phyloP scores from a whole-genome alignment of 179 eudicot species.

The Carnegiea gigantea region DNA sequence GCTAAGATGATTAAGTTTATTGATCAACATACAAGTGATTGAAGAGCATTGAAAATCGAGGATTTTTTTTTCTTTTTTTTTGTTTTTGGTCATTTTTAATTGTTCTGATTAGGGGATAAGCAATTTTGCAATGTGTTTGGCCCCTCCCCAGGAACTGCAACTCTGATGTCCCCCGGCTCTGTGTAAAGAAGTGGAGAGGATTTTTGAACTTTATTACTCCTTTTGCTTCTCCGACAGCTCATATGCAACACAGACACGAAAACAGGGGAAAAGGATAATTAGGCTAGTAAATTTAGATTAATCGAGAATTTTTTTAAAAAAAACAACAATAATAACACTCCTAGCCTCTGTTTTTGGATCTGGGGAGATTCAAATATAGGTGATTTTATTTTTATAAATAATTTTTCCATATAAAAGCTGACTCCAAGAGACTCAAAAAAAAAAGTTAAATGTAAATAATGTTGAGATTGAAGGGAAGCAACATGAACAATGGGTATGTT shows the following conservation, averaged over 20 bases:
- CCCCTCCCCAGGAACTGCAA: conserved; percentile 16
- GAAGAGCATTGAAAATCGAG: background rate
- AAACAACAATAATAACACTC: too few species aligned
- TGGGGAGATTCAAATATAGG: too few species aligned
- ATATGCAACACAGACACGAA: too few species aligned
- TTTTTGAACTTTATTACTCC: background rate
- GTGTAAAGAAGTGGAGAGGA: conserved; percentile 30
- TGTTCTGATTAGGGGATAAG: conserved; percentile 25
- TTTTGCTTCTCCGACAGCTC: too few species aligned
- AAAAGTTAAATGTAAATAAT: background rate
- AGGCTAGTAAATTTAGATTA: too few species aligned
- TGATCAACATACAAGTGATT: conserved; percentile 24
- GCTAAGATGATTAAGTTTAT: conserved; percentile 25
- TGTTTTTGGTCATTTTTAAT: background rate
- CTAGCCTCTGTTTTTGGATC: too few species aligned
- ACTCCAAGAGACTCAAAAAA: background rate
- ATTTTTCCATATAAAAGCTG: too few species aligned
- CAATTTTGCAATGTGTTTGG: conserved; percentile 18
- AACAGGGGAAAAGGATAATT: too few species aligned
- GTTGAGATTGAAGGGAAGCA: background rate
- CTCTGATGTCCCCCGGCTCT: conserved; percentile 29
- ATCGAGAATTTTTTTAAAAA: too few species aligned
- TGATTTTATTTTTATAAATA: too few species aligned
- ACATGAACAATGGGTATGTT: background rate
- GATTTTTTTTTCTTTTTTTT: conserved; percentile 3